phyloP scores from a whole-genome alignment of 495 filamentous ascomycete species.

The Neurospora tetrasperma region DNA sequence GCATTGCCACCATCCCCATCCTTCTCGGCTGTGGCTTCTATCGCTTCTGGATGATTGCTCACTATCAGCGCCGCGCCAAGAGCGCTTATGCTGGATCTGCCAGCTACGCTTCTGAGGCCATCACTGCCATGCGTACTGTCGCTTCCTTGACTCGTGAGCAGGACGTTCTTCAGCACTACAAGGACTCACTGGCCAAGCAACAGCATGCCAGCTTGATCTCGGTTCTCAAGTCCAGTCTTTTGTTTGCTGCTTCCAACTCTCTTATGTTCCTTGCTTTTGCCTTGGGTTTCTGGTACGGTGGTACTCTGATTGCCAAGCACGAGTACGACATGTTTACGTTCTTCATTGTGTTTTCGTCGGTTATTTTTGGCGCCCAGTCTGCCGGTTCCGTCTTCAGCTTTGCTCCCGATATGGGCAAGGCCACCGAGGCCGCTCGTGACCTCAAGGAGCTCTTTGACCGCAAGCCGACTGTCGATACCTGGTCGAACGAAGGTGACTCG shows the following conservation, averaged over 20 bases:
- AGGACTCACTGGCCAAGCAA: conserved; percentile 17
- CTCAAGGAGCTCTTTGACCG: conserved; percentile 33
- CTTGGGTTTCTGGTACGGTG: conserved; percentile 76
- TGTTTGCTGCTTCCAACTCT: conserved; percentile 75
- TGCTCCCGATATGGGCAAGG: conserved; percentile 32
- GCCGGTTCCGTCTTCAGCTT: conserved; percentile 31
- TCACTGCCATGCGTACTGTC: conserved; percentile 80
- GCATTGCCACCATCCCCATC: conserved; percentile 68
- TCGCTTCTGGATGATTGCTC: conserved; percentile 59
- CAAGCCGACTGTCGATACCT: conserved; percentile 36
- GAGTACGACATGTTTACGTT: conserved; percentile 72
- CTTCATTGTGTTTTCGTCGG: conserved; percentile 65
- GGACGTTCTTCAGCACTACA: conserved; percentile 67
- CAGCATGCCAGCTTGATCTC: conserved; percentile 21
- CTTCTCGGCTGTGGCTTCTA: conserved; percentile 78
- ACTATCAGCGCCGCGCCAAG: conserved; percentile 66
- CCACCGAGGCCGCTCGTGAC: conserved; percentile 22
- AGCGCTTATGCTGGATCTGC: conserved; percentile 63
- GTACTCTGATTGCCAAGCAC: conserved; percentile 56
- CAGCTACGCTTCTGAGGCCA: conserved; percentile 80
- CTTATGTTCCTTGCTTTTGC: conserved; percentile 74
- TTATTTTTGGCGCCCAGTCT: conserved; percentile 31
- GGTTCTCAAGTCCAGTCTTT: conserved; percentile 25
- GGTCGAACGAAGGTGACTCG: conserved; percentile 61
- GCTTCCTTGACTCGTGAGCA: conserved; percentile 51